Conservation (phyloP, 176 grass and related monocot species). For the Zea mays region DNA sequence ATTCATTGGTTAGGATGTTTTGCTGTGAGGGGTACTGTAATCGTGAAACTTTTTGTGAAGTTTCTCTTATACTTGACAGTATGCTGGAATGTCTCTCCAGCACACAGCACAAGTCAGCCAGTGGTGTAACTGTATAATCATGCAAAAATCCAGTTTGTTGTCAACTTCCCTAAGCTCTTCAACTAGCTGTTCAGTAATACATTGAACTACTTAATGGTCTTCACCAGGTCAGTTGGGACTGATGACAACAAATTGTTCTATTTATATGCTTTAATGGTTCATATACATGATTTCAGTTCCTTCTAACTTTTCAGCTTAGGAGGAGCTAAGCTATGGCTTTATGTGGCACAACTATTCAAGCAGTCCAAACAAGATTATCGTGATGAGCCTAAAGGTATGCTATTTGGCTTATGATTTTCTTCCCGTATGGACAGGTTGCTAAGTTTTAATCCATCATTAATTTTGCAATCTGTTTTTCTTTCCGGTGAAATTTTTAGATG, state of each 20-base stretch:
- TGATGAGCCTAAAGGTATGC: conserved; percentile 1
- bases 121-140: conserved; percentile 6
- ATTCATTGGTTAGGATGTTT: conserved; percentile 51
- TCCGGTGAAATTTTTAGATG: neutral
- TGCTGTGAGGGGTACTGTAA: conserved; percentile 50
- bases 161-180: neutral
- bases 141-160: neutral
- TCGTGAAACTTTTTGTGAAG: conserved; percentile 35
- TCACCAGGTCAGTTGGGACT: conserved; percentile 26
- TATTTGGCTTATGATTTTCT: neutral
- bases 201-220: neutral
- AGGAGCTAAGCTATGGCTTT: neutral
- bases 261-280: neutral
- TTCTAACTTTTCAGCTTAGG: conserved; percentile 13
- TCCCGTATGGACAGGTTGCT: neutral
- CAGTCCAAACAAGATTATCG: neutral
- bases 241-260: neutral
- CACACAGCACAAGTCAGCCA: neutral
- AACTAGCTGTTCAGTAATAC: neutral
- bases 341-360: neutral
- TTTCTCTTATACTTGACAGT: conserved; percentile 49
- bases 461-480: neutral
- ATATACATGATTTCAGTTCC: neutral
- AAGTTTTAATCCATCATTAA: conserved; percentile 1
- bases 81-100: conserved; percentile 41